These are phyloP conservation scores for Russula olivacea DNA, from an alignment of 768 basidiomycete genomes.

Conservation along the genomic window DNA sequence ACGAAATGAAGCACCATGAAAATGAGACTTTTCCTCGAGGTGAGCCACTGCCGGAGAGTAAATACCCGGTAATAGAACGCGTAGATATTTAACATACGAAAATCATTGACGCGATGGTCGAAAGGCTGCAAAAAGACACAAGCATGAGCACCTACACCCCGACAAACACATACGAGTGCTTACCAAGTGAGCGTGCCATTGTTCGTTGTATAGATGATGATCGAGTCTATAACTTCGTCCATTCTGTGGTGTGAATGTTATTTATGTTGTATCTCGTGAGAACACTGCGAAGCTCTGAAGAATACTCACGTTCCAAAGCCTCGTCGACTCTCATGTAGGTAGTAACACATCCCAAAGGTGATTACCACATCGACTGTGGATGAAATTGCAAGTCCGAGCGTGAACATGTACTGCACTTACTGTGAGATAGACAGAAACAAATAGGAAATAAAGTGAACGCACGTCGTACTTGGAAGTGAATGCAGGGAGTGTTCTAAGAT, in stretches of 20 bases:
- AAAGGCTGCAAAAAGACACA: slow-evolving; percentile 3
- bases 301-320: slow-evolving; percentile 23
- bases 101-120: slow-evolving; percentile 23
- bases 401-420: slow-evolving; percentile 19
- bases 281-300: background rate
- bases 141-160: background rate
- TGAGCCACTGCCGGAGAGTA: slow-evolving; percentile 16
- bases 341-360: slow-evolving; percentile 22
- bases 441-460: background rate
- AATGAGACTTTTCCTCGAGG: slow-evolving; percentile 17
- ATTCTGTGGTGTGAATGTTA: slow-evolving; percentile 8
- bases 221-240: slow-evolving; percentile 22
- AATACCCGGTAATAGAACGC: background rate
- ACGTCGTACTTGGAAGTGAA: slow-evolving; percentile 8
- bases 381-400: slow-evolving; percentile 23
- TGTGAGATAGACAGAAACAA: background rate
- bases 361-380: slow-evolving; percentile 22
- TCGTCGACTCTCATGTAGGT: slow-evolving; percentile 22
- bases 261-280: background rate
- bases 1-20: slow-evolving; percentile 25
- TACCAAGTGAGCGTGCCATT: slow-evolving; percentile 26
- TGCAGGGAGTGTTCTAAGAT: slow-evolving; percentile 1
- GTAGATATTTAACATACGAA: slow-evolving; percentile 12
- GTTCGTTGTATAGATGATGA: slow-evolving; percentile 25
- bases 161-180: background rate